phyloP scores from a whole-genome alignment of 2,329 filamentous ascomycete species.

The Diplodia intermedia region DNA sequence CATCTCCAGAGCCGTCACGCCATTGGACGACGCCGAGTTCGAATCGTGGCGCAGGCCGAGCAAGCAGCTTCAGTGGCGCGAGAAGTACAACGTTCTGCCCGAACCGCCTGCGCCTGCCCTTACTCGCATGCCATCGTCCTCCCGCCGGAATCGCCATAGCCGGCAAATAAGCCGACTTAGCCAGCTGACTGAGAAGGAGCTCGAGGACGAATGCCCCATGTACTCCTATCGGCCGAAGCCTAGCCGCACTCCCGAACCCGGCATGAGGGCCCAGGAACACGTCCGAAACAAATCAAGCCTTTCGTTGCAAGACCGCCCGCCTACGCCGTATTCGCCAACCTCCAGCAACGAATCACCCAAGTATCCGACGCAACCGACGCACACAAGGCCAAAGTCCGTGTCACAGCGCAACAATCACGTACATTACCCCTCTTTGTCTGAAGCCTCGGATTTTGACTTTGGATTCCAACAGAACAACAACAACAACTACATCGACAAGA shows the following conservation, averaged over 20 bases:
- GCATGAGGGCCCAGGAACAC: conserved; percentile 15
- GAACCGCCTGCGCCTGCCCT: conserved; percentile 28
- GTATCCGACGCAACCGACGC: conserved; percentile 2
- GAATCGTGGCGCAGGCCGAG: conserved; percentile 51
- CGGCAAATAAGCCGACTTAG: conserved; percentile 1
- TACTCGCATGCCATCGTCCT: conserved; percentile 26
- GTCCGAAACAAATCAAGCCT: conserved; percentile 31
- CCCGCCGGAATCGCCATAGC: conserved; percentile 21
- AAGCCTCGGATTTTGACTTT: conserved; percentile 48
- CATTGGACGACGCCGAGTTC: conserved; percentile 50
- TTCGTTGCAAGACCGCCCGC: conserved; percentile 48
- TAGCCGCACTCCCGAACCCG: conserved; percentile 1
- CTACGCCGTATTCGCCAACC: conserved; percentile 49
- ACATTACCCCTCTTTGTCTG: conserved; percentile 49
- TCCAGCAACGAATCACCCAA: conserved; percentile 37
- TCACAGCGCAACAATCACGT: conserved; percentile 35
- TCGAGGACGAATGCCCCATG: conserved; percentile 39
- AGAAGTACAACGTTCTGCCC: conserved; percentile 38
- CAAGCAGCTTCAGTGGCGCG: conserved; percentile 46
- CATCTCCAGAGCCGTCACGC: conserved; percentile 49
- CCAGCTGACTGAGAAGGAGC: conserved; percentile 28
- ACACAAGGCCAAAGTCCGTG: conserved; percentile 21
- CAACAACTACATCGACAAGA: conserved; percentile 21
- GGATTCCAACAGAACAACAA: conserved; percentile 28
- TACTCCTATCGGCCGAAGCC: conserved; percentile 30